These are phyloP conservation scores for Nematocida displodere DNA, from an alignment of 371 early-diverging fungal genomes.

Conservation along the genomic window DNA sequence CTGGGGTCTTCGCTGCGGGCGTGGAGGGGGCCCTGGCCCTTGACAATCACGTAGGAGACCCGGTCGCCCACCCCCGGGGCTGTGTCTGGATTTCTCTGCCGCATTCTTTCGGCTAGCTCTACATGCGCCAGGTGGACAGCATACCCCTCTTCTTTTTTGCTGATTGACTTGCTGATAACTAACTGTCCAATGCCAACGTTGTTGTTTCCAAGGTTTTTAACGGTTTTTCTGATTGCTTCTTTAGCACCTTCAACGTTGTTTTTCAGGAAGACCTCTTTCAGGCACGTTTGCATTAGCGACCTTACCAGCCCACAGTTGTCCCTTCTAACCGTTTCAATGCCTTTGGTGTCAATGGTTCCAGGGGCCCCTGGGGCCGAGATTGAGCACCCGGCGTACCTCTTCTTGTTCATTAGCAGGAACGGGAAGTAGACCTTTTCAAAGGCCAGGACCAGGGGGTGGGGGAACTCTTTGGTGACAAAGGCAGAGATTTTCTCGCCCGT, in stretches of 20 bases:
- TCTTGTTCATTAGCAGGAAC: conserved; percentile 94
- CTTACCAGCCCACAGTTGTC: conserved; percentile 92
- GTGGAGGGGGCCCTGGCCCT: conserved; percentile 78
- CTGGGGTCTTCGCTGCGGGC: conserved; percentile 97
- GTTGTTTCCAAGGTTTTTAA: conserved; percentile 83
- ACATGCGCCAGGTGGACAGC: conserved; percentile 90
- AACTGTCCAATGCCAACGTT: conserved; percentile 90
- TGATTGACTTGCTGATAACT: conserved; percentile 90
- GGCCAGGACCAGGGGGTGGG: conserved; percentile 89
- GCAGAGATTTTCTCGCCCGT: conserved; percentile 67
- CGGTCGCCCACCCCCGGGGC: conserved; percentile 87
- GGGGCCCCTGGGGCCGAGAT: conserved; percentile 73
- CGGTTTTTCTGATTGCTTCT: conserved; percentile 77
- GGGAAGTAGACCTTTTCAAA: conserved; percentile 98
- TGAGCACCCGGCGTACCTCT: conserved; percentile 89
- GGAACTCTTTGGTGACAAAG: conserved; percentile 76
- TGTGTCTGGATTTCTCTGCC: conserved; percentile 83
- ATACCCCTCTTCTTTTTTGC: conserved; percentile 82
- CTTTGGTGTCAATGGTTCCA: conserved; percentile 94
- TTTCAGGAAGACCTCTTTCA: conserved; percentile 81
- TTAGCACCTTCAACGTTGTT: conserved; percentile 81
- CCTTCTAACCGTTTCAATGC: conserved; percentile 97
- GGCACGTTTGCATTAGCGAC: conserved; percentile 81
- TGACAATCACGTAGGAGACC: conserved; percentile 95
- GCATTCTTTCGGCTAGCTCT: conserved; percentile 89